phyloP scores from a whole-genome alignment of 2,329 filamentous ascomycete species.

The Nigrospora sphaerica region DNA sequence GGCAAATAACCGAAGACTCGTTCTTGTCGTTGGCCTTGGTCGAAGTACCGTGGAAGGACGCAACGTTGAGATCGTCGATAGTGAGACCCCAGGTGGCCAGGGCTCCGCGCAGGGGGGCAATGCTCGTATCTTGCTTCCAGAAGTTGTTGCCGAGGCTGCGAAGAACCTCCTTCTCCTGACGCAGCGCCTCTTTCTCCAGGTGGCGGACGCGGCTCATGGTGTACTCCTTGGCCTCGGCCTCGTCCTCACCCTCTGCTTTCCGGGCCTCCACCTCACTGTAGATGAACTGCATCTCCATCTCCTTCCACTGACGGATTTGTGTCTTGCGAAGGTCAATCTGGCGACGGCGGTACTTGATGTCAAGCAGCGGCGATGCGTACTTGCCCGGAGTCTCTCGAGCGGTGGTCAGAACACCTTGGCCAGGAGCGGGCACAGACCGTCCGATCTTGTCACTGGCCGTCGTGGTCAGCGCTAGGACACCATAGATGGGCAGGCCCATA shows the following conservation, averaged over 20 bases:
- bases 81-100: slow-evolving; percentile 97
- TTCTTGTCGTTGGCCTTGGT: slow-evolving; percentile 99
- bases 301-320: slow-evolving; percentile 95
- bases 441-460: slow-evolving; percentile 99
- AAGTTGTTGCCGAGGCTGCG: slow-evolving; percentile 95
- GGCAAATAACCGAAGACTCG: slow-evolving; percentile 93
- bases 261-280: slow-evolving; percentile 90
- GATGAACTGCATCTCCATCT: slow-evolving; percentile 86
- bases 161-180: slow-evolving; percentile 90
- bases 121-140: slow-evolving; percentile 92
- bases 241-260: slow-evolving; percentile 64
- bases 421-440: slow-evolving; percentile 90
- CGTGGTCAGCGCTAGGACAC: slow-evolving; percentile 84
- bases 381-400: slow-evolving; percentile 86
- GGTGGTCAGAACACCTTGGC: slow-evolving; percentile 92
- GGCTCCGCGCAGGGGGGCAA: slow-evolving; percentile 91
- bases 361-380: slow-evolving; percentile 90
- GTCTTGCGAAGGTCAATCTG: slow-evolving; percentile 91
- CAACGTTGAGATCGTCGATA: slow-evolving; percentile 88
- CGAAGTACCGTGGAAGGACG: slow-evolving; percentile 97
- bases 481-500: slow-evolving; percentile 98
- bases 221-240: slow-evolving; percentile 77
- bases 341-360: slow-evolving; percentile 94
- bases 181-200: slow-evolving; percentile 78
- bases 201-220: slow-evolving; percentile 76